Conservation (phyloP, 164 flowering plant genomes). For the Echeveria elegans region DNA sequence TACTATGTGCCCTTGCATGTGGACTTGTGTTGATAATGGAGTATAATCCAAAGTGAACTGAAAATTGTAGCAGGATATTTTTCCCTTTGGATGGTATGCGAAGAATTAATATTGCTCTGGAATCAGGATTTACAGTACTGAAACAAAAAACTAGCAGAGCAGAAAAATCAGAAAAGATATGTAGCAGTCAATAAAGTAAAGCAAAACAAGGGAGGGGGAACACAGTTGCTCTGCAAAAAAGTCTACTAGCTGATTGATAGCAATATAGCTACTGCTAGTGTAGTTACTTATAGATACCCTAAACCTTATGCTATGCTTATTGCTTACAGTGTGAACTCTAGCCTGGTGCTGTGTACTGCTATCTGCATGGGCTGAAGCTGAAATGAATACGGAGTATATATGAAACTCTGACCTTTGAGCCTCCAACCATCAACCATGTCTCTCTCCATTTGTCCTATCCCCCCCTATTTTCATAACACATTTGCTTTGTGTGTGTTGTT, state of each 20-base stretch:
- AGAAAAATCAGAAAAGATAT: background rate
- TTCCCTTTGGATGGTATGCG: background rate
- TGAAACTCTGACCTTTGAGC: conserved; percentile 5
- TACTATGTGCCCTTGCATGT: background rate
- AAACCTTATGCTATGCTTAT: background rate
- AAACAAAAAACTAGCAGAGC: background rate
- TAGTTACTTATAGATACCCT: conserved; percentile 4
- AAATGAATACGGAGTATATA: background rate
- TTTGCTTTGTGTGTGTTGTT: background rate
- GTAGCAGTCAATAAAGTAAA: conserved; percentile 7
- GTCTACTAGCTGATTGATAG: background rate
- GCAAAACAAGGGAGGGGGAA: no score
- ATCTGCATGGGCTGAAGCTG: conserved; percentile 3
- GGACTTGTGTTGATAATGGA: background rate
- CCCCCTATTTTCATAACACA: background rate
- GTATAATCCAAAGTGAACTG: background rate
- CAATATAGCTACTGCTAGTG: conserved; percentile 3
- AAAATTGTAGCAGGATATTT: background rate
- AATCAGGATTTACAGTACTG: background rate
- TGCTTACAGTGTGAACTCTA: conserved; percentile 7
- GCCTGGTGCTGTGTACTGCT: background rate
- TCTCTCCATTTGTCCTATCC: background rate
- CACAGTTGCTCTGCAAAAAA: conserved; percentile 5
- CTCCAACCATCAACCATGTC: background rate
- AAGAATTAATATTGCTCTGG: no score